phyloP scores from a whole-genome alignment of 805 yeast species.

The Millerago galiae region DNA sequence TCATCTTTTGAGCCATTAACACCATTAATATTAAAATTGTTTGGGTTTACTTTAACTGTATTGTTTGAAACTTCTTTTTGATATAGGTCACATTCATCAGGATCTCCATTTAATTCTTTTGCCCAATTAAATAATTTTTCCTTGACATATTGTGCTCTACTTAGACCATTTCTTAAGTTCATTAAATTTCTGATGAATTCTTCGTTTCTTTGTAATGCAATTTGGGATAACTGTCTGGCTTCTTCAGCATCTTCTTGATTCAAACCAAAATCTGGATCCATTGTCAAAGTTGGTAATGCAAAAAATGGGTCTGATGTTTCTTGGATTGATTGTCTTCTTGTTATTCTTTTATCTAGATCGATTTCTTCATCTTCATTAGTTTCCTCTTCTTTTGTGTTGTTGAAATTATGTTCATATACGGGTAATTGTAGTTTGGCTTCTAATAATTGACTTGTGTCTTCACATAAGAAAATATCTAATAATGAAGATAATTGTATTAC shows the following conservation, averaged over 20 bases:
- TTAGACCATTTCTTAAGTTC: slow-evolving; percentile 67
- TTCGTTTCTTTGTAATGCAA: slow-evolving; percentile 73
- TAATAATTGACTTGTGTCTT: slow-evolving; percentile 63
- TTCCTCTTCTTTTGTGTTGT: slow-evolving; percentile 1
- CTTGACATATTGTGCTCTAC: slow-evolving; percentile 72
- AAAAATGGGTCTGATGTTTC: slow-evolving; percentile 55
- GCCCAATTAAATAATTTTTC: slow-evolving; percentile 76
- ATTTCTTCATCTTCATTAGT: slow-evolving; percentile 7
- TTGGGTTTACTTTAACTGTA: slow-evolving; percentile 3
- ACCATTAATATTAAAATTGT: slow-evolving; percentile 6
- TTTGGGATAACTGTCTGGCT: slow-evolving; percentile 67
- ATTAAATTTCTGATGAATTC: slow-evolving; percentile 79
- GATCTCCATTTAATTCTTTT: slow-evolving; percentile 69
- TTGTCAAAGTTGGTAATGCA: slow-evolving; percentile 44
- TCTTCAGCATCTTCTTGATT: slow-evolving; percentile 56
- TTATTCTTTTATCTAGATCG: slow-evolving; percentile 24
- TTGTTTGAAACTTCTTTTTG: slow-evolving; percentile 23
- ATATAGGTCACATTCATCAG: slow-evolving; percentile 37
- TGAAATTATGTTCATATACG: slow-evolving; percentile 58
- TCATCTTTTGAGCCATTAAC: slow-evolving; percentile 11
- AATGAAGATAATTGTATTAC: slow-evolving; percentile 67
- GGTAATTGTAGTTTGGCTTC: slow-evolving; percentile 64
- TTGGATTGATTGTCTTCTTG: slow-evolving; percentile 22
- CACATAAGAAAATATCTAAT: slow-evolving; percentile 79
- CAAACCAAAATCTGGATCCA: slow-evolving; percentile 44